A percentile compares a stretch with the other conserved stretches of the same genome.
Evolutionary conservation across 2,329 filamentous ascomycete species (phyloP).

Genomic region (Hansfordia pulvinata): DNA sequence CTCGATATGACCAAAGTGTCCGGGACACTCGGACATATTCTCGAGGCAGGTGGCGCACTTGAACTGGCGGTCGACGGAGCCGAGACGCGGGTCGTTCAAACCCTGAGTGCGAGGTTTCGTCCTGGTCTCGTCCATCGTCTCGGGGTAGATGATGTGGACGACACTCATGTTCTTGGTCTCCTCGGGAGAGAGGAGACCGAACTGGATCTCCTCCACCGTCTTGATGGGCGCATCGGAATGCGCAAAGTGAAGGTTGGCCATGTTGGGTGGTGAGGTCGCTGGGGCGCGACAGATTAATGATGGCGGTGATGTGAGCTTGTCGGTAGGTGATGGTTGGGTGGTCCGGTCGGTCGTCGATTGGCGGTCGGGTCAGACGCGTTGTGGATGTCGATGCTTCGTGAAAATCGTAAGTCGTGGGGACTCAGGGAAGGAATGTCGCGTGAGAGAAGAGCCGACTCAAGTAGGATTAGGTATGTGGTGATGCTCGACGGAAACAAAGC

Average conservation of each 20-base stretch:
- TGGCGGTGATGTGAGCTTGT: too few species aligned
- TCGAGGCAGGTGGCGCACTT: constrained; percentile 95
- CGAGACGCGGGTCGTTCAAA: constrained; percentile 88
- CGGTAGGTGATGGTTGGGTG: constrained; percentile 5
- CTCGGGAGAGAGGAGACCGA: constrained; percentile 91
- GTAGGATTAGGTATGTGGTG: too few species aligned
- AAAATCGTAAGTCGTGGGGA: too few species aligned
- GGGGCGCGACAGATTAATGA: too few species aligned
- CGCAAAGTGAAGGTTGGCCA: constrained; percentile 86
- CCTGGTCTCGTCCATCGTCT: constrained; percentile 97
- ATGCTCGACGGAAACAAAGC: too few species aligned
- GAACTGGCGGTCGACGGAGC: constrained; percentile 90
- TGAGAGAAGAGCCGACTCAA: too few species aligned
- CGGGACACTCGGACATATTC: constrained; percentile 89
- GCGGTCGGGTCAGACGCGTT: too few species aligned
- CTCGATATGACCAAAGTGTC: constrained; percentile 98
- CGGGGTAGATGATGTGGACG: constrained; percentile 90
- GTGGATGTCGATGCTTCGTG: too few species aligned
- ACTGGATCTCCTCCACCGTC: constrained; percentile 98
- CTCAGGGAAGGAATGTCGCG: too few species aligned
- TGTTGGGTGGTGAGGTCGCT: constrained; percentile 32
- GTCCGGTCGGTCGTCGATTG: too few species aligned
- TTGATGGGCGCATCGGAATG: constrained; percentile 93
- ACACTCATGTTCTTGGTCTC: constrained; percentile 99
- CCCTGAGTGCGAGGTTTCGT: constrained; percentile 82